Evolutionary conservation across 495 filamentous ascomycete genomes (phyloP), one percentile per base, ranked within the genome.

Genomic region (Chlorociboria aeruginascens): DNA sequence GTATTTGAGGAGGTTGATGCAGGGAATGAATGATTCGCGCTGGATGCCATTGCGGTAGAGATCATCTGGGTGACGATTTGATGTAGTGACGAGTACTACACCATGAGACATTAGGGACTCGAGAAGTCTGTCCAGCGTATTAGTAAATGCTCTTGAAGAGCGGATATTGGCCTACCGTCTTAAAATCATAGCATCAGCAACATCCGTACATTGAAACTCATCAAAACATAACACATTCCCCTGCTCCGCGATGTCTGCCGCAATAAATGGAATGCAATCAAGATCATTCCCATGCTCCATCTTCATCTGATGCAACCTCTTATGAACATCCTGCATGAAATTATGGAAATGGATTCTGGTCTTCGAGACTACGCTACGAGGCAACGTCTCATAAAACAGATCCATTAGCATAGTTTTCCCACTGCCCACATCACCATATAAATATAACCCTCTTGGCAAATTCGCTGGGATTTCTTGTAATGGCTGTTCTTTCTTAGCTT

Each of bases 321-420:
- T 86, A 74, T 98, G 92, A 50, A 97, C 86, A 66, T 94, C 86
- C 66, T 98, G 92, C 90, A 98, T 98, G 72, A 97, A 98, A 63
- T 93, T 94, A 69, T 97, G 88, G 67, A 98, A 98, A 69, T 98
- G 92, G 54, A 97, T 95, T 12, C 92, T 76, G n/a, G 83, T 93
- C 71, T 94, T 96, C 35, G 78, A 76, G 48, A 67, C 74, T 52
- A 98, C 87, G 56, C 84, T 81, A 11, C 69, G 58, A 4, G 92
- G 92, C 43, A 99, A 67, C 1, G 90, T 95, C 46, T 97, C 88
- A 67, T 88, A 96, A 66, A 99, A 97, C 57, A 99, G 71, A 60
- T 99, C 93, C 92, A 99, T 97, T 53, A 99, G 69, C 93, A 99
- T 99, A 1, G 93, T 97, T 73, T 99, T 99, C 38, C 93, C 93